Percentiles rank a stretch among this genome's conserved stretches.
These are phyloP conservation scores for Rostrohypoxylon terebratum DNA, from an alignment of 495 filamentous ascomycete species.

Conservation along the genomic window DNA sequence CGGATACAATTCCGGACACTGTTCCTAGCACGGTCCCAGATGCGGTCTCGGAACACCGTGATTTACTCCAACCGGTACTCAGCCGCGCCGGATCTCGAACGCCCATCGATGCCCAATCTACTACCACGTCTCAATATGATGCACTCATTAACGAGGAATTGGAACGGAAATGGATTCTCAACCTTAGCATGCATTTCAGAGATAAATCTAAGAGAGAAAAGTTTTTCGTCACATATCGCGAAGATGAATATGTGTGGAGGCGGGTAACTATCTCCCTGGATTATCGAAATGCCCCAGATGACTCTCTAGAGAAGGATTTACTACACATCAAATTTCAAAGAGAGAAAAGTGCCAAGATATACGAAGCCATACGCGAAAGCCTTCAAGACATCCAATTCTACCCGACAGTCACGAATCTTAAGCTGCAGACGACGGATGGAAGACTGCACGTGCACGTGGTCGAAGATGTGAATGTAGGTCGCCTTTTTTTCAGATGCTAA, in stretches of 20 bases:
- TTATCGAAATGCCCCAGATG: constrained; percentile 82
- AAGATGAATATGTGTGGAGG: constrained; percentile 79
- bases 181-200: constrained; percentile 98
- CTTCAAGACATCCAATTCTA: constrained; percentile 94
- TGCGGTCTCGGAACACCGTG: constrained; percentile 15
- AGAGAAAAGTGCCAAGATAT: constrained; percentile 94
- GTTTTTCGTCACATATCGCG: constrained; percentile 96
- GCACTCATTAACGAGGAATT: constrained; percentile 80
- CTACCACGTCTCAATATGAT: constrained; percentile 64
- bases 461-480: constrained; percentile 84
- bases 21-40: neutral
- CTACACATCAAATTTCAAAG: constrained; percentile 82
- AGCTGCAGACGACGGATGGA: constrained; percentile 89
- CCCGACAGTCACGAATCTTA: constrained; percentile 94
- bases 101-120: constrained; percentile 55
- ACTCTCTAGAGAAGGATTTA: constrained; percentile 88
- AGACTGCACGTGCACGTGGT: constrained; percentile 96
- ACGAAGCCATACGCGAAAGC: constrained; percentile 94
- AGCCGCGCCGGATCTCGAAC: constrained; percentile 46
- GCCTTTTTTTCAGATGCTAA: neutral
- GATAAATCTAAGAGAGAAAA: constrained; percentile 96
- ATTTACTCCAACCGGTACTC: constrained; percentile 20
- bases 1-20: constrained; percentile 16
- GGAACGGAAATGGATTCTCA: constrained; percentile 92
- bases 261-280: constrained; percentile 94